These are phyloP conservation scores for Haplosporangium sp. DNA, from an alignment of 371 early-diverging fungal species.

Conservation along the genomic window DNA sequence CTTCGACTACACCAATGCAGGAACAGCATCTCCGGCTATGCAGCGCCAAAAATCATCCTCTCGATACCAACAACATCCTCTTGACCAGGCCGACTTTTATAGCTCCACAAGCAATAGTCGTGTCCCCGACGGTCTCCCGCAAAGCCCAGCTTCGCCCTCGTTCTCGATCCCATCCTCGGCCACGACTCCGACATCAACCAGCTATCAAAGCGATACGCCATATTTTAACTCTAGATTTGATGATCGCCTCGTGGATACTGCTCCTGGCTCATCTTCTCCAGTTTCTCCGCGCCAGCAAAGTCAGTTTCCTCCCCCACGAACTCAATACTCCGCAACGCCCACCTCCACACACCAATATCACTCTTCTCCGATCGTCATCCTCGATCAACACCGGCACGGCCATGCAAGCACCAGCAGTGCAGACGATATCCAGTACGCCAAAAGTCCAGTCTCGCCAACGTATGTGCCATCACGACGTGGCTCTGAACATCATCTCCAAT, in stretches of 20 bases:
- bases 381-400: conserved; percentile 24
- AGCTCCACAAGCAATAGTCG: conserved; percentile 11
- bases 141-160: conserved; percentile 37
- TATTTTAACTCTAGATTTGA: conserved; percentile 26
- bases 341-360: conserved; percentile 27
- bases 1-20: not conserved
- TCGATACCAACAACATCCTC: conserved; percentile 12
- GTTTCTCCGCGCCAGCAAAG: not conserved
- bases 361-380: conserved; percentile 41
- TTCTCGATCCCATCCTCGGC: conserved; percentile 45
- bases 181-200: conserved; percentile 36
- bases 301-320: conserved; percentile 2
- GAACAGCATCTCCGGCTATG: not conserved
- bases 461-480: conserved; percentile 34
- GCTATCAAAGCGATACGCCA: conserved; percentile 24
- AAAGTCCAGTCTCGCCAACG: conserved; percentile 15
- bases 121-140: conserved; percentile 10
- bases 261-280: conserved; percentile 2
- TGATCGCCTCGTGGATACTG: conserved; percentile 21
- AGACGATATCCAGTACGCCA: conserved; percentile 16
- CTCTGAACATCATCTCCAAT: conserved; percentile 35
- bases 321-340: conserved; percentile 1
- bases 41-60: conserved; percentile 20
- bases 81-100: conserved; percentile 28
- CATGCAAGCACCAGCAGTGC: conserved; percentile 17